Base-by-base conservation (phyloP, 208 protist species). In the Trypanosoma avium region DNA sequence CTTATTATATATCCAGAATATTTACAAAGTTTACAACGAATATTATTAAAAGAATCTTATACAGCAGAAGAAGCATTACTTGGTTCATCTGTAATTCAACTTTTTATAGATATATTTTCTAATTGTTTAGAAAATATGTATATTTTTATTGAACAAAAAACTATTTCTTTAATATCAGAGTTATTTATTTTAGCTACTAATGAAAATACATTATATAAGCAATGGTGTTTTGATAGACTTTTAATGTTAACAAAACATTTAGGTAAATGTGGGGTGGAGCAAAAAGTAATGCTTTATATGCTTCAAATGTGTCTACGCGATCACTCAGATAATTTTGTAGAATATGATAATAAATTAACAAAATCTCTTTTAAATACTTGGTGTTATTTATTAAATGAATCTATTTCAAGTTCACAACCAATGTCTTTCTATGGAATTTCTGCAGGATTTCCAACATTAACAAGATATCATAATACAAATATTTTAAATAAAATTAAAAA, bases 81-180 rank as follows among this genome's bases (percentile, higher is more conserved):
- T 27, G 59, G 48, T 7, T 40, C 50, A n/a, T 77, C 70, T 27
- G 33, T 71, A 32, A 50, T 60, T 0, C 26, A 71, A 26, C 49
- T 71, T 60, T 32, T 70, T 38, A 6, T 67, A 5, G 52, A 77
- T 38, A 46, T 71, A 4, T 71, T 67, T 45, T 58, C 22, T 13
- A 70, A 62, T 32, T 62, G 22, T 47, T 24, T 48, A 21, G 70
- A 77, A 29, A 77, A 77, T 36, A 47, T 64, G 7, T 77, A 60
- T 49, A 49, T 50, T 22, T 38, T 73, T n/a, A 40, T 47, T 19
- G 58, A 58, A 27, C 30, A 19, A 22, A 54, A 54, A 1, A 61
- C 49, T 17, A 6, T 50, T 38, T 22, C 12, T 10, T 35, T 57
- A 9, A 46, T 73, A 21, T 38, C 67, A 29, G 40, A 61, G 38